These are phyloP conservation scores for Sicyos edulis DNA, from an alignment of 306 rosid genomes.

Conservation along the genomic window DNA sequence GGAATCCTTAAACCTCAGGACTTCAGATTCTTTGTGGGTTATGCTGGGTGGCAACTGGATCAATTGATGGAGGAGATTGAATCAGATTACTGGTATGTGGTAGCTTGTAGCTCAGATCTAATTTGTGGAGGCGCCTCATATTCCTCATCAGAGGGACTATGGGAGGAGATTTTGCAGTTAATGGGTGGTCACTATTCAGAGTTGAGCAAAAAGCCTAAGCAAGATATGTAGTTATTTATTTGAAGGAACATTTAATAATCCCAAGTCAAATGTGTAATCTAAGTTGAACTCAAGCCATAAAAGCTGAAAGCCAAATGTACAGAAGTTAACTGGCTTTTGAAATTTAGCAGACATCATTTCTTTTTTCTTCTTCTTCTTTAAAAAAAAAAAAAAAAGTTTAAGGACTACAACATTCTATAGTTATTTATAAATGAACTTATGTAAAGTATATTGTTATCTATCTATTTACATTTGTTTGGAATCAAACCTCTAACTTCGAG, in stretches of 20 bases:
- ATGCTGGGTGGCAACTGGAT: slow-evolving; percentile 98
- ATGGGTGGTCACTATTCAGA: slow-evolving; percentile 97
- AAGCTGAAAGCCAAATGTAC: slow-evolving; percentile 47
- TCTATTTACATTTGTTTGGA: background rate
- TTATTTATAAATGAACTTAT: slow-evolving; percentile 9
- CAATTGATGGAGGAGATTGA: slow-evolving; percentile 92
- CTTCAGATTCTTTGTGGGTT: slow-evolving; percentile 87
- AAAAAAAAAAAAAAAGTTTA: too few relatives aligned
- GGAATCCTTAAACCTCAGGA: slow-evolving; percentile 77
- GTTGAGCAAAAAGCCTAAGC: slow-evolving; percentile 91
- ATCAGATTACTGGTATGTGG: slow-evolving; percentile 86
- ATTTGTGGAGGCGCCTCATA: slow-evolving; percentile 46
- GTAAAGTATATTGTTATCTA: slow-evolving; percentile 2
- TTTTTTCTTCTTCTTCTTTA: background rate
- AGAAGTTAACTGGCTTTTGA: slow-evolving; percentile 36
- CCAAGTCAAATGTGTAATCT: slow-evolving; percentile 6
- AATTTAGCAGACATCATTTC: slow-evolving; percentile 30
- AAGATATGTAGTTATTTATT: slow-evolving; percentile 54
- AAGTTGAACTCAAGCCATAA: slow-evolving; percentile 9
- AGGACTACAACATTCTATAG: background rate
- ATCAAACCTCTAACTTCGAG: too few relatives aligned
- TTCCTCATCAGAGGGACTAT: slow-evolving; percentile 60
- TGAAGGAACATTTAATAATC: background rate
- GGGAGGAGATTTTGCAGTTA: slow-evolving; percentile 89
- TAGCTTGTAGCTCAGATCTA: slow-evolving; percentile 92